These are phyloP conservation scores for Solanum ossicruentum DNA, from an alignment of 257 asterid genomes.

Conservation along the genomic window DNA sequence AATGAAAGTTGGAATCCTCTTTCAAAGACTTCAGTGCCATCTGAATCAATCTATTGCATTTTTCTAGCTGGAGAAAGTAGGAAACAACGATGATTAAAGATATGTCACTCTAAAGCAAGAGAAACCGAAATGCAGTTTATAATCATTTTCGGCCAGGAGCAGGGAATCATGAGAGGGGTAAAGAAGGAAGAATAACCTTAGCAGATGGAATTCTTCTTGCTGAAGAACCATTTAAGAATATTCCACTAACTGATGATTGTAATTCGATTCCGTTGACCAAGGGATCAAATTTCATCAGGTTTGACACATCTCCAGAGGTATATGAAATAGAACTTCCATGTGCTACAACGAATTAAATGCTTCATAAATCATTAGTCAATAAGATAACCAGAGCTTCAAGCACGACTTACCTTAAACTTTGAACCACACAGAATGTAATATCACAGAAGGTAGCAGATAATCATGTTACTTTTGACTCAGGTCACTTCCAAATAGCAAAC, in stretches of 20 bases:
- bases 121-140: slow-evolving; percentile 1
- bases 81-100: not conserved
- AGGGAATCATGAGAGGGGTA: not conserved
- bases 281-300: slow-evolving; percentile 46
- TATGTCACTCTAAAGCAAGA: not conserved
- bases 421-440: not conserved
- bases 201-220: slow-evolving; percentile 29
- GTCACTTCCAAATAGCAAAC: not conserved
- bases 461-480: not conserved
- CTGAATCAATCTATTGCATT: slow-evolving; percentile 72
- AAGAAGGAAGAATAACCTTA: slow-evolving; percentile 30
- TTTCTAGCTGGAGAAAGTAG: slow-evolving; percentile 38
- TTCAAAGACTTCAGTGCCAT: slow-evolving; percentile 53
- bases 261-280: slow-evolving; percentile 28
- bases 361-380: not conserved
- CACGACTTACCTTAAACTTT: not conserved
- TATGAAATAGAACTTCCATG: slow-evolving; percentile 50
- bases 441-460: not conserved
- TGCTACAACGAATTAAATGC: slow-evolving; percentile 26
- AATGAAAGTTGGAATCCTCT: slow-evolving; percentile 44
- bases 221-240: slow-evolving; percentile 30
- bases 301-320: slow-evolving; percentile 51
- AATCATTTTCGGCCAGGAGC: not conserved
- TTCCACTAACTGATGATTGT: slow-evolving; percentile 33
- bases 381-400: not conserved